A percentile compares a stretch with the other conserved stretches of the same genome.
These are phyloP conservation scores for Clarireedia monteithiana DNA, from an alignment of 2,329 filamentous ascomycete species.

Conservation along the genomic window DNA sequence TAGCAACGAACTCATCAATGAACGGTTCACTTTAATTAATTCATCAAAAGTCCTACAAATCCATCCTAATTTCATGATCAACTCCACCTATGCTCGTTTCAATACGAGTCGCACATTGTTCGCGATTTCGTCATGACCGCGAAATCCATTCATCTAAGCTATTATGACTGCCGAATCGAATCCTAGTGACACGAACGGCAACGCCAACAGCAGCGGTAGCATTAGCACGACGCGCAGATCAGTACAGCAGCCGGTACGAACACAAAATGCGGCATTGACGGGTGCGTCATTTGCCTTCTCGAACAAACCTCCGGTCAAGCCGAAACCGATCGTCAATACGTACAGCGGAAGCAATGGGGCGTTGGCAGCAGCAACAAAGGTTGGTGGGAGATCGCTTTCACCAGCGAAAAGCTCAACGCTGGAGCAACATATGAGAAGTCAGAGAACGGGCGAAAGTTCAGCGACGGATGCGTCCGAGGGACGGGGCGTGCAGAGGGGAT, in stretches of 20 bases:
- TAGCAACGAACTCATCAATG: no score
- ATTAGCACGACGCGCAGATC: not conserved
- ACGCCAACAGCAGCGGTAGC: not conserved
- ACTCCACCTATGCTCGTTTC: not conserved
- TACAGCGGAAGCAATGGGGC: conserved; percentile 37
- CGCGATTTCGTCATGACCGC: not conserved
- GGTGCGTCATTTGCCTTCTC: conserved; percentile 1
- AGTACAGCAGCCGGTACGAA: conserved; percentile 4
- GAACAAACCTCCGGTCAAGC: conserved; percentile 33
- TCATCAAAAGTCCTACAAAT: not conserved
- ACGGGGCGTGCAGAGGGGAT: not conserved
- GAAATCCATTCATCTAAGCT: not conserved
- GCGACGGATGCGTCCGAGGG: not conserved
- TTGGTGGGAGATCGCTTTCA: conserved; percentile 12
- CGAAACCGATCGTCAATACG: conserved; percentile 31
- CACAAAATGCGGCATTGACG: conserved; percentile 1
- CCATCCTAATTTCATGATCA: not conserved
- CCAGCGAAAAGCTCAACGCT: conserved; percentile 2
- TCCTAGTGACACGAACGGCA: not conserved
- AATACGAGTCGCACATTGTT: not conserved
- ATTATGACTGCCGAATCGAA: not conserved
- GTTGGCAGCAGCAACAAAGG: conserved; percentile 37
- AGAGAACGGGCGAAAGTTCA: not conserved
- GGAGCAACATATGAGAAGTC: conserved; percentile 9
- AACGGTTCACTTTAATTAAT: not conserved